Percentiles rank a stretch among this genome's conserved stretches.
Evolutionary conservation across 108 stramenopile species (phyloP).

Genomic region (Cyclotella distinguenda): DNA sequence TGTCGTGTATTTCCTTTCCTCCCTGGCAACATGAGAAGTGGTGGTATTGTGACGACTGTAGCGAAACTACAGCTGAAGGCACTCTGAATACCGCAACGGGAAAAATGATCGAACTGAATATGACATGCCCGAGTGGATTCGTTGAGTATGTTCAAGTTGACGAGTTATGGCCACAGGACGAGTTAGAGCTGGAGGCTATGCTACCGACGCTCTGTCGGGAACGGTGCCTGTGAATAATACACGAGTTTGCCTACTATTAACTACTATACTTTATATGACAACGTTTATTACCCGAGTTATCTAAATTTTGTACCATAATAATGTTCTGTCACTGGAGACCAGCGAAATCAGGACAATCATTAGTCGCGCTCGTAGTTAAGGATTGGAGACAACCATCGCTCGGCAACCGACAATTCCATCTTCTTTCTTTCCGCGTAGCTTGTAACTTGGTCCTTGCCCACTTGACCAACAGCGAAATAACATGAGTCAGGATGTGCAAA

Average conservation of each 20-base stretch:
- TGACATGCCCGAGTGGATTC: slow-evolving; percentile 69
- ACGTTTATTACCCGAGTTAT: not conserved
- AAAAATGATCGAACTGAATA: slow-evolving; percentile 51
- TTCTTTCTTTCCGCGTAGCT: slow-evolving; percentile 96
- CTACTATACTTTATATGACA: not conserved
- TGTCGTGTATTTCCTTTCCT: slow-evolving; percentile 84
- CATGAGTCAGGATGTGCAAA: slow-evolving; percentile 95
- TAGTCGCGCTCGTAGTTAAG: slow-evolving; percentile 95
- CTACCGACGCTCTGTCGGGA: slow-evolving; percentile 42
- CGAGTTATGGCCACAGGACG: slow-evolving; percentile 35
- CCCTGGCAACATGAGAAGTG: slow-evolving; percentile 79
- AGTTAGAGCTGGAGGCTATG: slow-evolving; percentile 34
- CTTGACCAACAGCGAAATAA: slow-evolving; percentile 99
- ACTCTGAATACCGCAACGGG: slow-evolving; percentile 51
- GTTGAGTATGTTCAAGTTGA: slow-evolving; percentile 36
- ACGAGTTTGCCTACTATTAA: not conserved
- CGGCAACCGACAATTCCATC: slow-evolving; percentile 75
- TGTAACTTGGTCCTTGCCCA: slow-evolving; percentile 98
- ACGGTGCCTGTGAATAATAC: slow-evolving; percentile 19
- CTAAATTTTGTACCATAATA: not conserved
- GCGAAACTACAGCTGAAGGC: slow-evolving; percentile 68
- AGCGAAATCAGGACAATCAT: no score
- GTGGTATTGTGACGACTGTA: slow-evolving; percentile 93
- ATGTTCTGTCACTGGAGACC: no score
- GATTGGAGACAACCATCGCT: slow-evolving; percentile 97